These are phyloP conservation scores for Carex pumila DNA, from an alignment of 176 grass and related monocot species.

Conservation along the genomic window DNA sequence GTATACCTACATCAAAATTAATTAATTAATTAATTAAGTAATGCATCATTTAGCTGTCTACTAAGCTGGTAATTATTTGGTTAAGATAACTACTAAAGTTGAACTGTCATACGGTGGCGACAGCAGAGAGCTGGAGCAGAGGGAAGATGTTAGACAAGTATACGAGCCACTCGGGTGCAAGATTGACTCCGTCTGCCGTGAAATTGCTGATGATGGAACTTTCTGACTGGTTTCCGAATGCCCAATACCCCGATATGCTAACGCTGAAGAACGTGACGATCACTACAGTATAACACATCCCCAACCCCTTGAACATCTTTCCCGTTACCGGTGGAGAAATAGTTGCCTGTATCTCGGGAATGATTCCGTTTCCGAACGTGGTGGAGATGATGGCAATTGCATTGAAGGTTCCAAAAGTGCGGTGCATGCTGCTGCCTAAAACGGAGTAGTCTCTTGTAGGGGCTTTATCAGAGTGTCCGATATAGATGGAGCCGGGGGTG, in stretches of 20 bases:
- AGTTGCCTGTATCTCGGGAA: conserved; percentile 70
- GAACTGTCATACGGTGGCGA: conserved; percentile 36
- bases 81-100: not conserved
- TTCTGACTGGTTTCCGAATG: conserved; percentile 55
- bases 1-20: conserved; percentile 39
- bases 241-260: conserved; percentile 77
- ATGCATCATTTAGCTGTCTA: not conserved
- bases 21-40: not conserved
- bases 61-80: not conserved
- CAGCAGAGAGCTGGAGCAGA: conserved; percentile 54
- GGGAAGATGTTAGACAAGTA: conserved; percentile 62
- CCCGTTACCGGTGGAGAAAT: conserved; percentile 41
- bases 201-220: conserved; percentile 58
- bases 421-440: conserved; percentile 19
- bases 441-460: conserved; percentile 52
- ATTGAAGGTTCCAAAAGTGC: conserved; percentile 57
- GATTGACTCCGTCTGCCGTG: conserved; percentile 30
- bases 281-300: conserved; percentile 57
- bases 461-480: conserved; percentile 39
- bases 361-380: conserved; percentile 68
- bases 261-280: conserved; percentile 84
- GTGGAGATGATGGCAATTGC: conserved; percentile 73
- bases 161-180: conserved; percentile 52
- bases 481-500: conserved; percentile 57
- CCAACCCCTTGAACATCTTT: conserved; percentile 84